Evolutionary conservation across 768 basidiomycete genomes (phyloP).

Genomic region (Termitomyces heimii): DNA sequence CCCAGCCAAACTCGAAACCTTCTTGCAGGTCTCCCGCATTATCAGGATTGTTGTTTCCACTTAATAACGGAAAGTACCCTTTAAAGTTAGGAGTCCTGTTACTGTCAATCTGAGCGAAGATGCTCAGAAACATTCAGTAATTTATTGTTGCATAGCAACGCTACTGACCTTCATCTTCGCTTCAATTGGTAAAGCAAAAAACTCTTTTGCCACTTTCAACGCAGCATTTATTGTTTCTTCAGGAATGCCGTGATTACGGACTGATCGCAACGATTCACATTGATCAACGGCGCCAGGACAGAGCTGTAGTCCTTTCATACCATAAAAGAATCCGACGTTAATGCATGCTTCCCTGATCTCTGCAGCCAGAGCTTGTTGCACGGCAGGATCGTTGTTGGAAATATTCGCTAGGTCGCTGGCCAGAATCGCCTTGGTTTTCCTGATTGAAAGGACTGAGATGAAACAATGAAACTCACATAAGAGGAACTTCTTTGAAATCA

Average conservation of each 20-base stretch:
- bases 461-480: conserved; percentile 25
- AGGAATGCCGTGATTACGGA: conserved; percentile 72
- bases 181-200: conserved; percentile 61
- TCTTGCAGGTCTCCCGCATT: conserved; percentile 86
- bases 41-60: conserved; percentile 71
- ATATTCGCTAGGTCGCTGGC: conserved; percentile 41
- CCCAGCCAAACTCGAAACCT: conserved; percentile 84
- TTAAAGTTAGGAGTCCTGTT: conserved; percentile 66
- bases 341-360: conserved; percentile 72
- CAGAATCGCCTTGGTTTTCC: background rate
- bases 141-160: background rate
- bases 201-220: conserved; percentile 45
- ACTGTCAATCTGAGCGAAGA: conserved; percentile 52
- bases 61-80: conserved; percentile 65
- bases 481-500: conserved; percentile 29
- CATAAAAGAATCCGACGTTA: conserved; percentile 82
- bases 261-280: conserved; percentile 27
- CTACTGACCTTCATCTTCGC: conserved; percentile 58
- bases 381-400: conserved; percentile 24
- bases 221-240: conserved; percentile 39
- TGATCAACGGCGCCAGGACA: background rate
- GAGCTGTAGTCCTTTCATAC: conserved; percentile 24
- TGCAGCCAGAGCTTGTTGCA: conserved; percentile 41
- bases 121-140: background rate
- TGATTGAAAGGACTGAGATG: background rate